Base-by-base conservation (phyloP, 805 yeast genomes). In the Phaffomyces thermotolerans region DNA sequence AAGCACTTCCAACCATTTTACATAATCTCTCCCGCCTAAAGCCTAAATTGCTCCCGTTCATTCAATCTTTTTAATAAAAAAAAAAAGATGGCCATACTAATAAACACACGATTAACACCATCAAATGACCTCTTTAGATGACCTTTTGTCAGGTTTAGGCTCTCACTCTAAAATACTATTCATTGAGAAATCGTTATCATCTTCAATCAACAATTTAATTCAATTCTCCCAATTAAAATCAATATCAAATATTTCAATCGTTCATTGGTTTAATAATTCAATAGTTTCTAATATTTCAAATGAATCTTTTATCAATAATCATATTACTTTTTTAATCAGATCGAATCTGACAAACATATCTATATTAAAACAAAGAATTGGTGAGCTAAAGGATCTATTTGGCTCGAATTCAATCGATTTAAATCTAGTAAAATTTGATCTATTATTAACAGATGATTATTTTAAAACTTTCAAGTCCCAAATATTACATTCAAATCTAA, bases 211-310 rank as follows among this genome's bases (percentile, higher is more conserved):
- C 54, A 65, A 65, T 32, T 62, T 81, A 31, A 72, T 79, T 12
- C 76, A 82, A 10, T 81, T 80, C 57, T 70, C 75, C 43, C 56
- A 60, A 8, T 65, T 82, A 27, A 76, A 76, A 52, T 66, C 67
- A 33, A 66, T 62, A 33, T 80, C 73, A 4, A 64, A 78, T 41
- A 73, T 82, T 39, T 67, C 65, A 29, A 65, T 64, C 39, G 67
- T 76, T 5, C 61, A 68, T 36, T 77, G 81, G 76, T 63, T 77
- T 20, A 57, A 63, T 32, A 61, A 59, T 20, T 43, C 32, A 17
- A 45, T 46, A 9, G 43, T 27, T 27, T 27, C 8, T 23, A 42
- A 31, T 10, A 50, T 47, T 30, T 37, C 43, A 12, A 32, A 45
- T 13, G 40, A 43, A 9, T 39, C 33, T 9, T 36, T 43, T 2